These are phyloP conservation scores for Dimocarpus longan DNA, from an alignment of 345 rosid species.

Conservation along the genomic window DNA sequence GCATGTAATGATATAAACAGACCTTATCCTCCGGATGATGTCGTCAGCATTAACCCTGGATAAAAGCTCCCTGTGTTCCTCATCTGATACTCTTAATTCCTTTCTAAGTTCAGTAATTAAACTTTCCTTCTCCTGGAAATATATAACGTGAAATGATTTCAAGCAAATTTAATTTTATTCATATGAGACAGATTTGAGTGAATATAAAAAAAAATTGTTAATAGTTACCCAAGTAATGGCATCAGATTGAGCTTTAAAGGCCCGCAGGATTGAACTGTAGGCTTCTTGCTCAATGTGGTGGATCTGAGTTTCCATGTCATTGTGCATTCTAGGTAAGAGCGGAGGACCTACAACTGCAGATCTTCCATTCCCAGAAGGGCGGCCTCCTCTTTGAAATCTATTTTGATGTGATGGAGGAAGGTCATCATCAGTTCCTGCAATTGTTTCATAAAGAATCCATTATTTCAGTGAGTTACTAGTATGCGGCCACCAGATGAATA, in stretches of 20 bases:
- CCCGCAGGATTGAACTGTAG: conserved; percentile 81
- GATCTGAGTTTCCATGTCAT: conserved; percentile 91
- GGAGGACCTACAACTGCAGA: conserved; percentile 61
- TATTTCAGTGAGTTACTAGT: not conserved
- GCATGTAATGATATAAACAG: conserved; percentile 28
- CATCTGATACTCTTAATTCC: conserved; percentile 95
- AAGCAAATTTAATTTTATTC: conserved; percentile 3
- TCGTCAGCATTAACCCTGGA: conserved; percentile 90
- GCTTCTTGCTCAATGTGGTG: conserved; percentile 94
- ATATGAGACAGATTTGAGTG: not conserved
- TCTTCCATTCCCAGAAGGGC: conserved; percentile 82
- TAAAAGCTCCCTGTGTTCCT: conserved; percentile 87
- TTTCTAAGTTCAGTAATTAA: conserved; percentile 94
- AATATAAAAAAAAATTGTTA: not conserved
- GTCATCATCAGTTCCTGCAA: conserved; percentile 96
- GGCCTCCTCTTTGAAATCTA: conserved; percentile 81
- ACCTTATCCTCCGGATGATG: conserved; percentile 84
- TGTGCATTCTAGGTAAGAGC: conserved; percentile 65
- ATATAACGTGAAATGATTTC: conserved; percentile 16
- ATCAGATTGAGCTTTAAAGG: conserved; percentile 97
- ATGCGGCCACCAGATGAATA: not conserved
- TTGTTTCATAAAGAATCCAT: conserved; percentile 17
- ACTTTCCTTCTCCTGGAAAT: conserved; percentile 85
- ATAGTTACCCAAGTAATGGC: conserved; percentile 91
- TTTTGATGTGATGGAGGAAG: conserved; percentile 92